Conservation (phyloP, 1,139 yeast species). For the Wickerhamomyces sp. region DNA sequence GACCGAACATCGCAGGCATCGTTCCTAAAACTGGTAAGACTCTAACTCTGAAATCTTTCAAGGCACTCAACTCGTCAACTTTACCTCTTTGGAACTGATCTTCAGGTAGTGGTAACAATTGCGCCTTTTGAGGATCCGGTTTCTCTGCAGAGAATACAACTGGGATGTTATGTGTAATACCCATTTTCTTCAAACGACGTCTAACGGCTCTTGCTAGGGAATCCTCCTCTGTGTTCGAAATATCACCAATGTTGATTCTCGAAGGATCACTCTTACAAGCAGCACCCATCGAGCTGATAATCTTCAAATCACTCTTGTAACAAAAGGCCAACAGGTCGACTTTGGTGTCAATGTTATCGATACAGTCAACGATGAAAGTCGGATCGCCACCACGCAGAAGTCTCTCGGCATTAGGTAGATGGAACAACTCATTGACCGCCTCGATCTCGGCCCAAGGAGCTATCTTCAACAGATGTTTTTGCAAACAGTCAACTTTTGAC, state of each 20-base stretch:
- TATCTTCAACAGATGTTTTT: conserved; percentile 53
- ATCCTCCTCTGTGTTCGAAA: conserved; percentile 82
- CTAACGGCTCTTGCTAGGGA: conserved; percentile 88
- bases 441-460: conserved; percentile 93
- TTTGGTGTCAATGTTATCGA: conserved; percentile 92
- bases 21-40: conserved; percentile 94
- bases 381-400: conserved; percentile 52
- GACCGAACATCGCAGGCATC: conserved; percentile 93
- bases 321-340: conserved; percentile 82
- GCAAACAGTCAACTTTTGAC: conserved; percentile 78
- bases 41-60: conserved; percentile 86
- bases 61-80: conserved; percentile 82
- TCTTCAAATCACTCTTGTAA: conserved; percentile 49
- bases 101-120: conserved; percentile 75
- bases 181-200: conserved; percentile 72
- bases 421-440: conserved; percentile 74
- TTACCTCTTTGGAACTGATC: conserved; percentile 74
- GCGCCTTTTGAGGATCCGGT: conserved; percentile 93
- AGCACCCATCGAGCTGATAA: conserved; percentile 93
- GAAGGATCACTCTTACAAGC: conserved; percentile 89
- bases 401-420: conserved; percentile 54
- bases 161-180: conserved; percentile 72
- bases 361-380: conserved; percentile 84
- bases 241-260: conserved; percentile 72
- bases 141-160: conserved; percentile 92